Evolutionary conservation across 257 asterid species (phyloP), one percentile per base, ranked within the genome.

Genomic region (Prunella vulgaris): DNA sequence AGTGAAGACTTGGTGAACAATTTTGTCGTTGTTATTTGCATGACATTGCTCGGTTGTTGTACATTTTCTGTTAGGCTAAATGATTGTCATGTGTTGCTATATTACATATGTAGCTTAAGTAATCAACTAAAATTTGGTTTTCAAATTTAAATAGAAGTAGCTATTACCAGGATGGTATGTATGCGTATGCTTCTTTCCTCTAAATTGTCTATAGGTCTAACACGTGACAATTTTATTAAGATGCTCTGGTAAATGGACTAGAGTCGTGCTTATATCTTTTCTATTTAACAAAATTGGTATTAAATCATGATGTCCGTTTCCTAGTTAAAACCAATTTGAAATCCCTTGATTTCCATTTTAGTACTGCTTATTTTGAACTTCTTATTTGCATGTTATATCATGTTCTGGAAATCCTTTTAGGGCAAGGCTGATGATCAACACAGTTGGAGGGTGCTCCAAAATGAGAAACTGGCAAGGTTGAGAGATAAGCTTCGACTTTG

Each of bases 351-450:
- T 18, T 52, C 59, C 13, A 3, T 60, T 4, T 32, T 60, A 24
- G 21, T 5, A 25, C 63, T 56, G 75, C 62, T 63, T 30, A 38
- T 64, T 38, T 71, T 67, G n/a, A 68, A 65, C 56, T 18, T 27
- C 4, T 37, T 10, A 64, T 38, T 68, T 74, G 60, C 64, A 63
- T 18, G 12, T 46, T 20, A 21, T 48, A 14, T 48, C 33, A n/a
- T 28, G 10, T 5, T 66, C 46, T 64, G 15, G 35, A 46, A 48
- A 17, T 75, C 18, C 58, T 66, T 10, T 69, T 76, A 94, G 99
- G 93, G 99, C 52, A 91, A 87, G 85, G 97, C 97, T 51, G 97
- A 94, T 79, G 97, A 94, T 85, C 99, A 94, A 81, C 86, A 81
- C 56, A 86, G 89, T 78, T 94, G 93, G 96, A 80, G 88, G 76